A percentile compares a stretch with the other conserved stretches of the same genome.
Conservation (phyloP, 2,329 filamentous ascomycete species). For the Chlorencoelia australis region DNA sequence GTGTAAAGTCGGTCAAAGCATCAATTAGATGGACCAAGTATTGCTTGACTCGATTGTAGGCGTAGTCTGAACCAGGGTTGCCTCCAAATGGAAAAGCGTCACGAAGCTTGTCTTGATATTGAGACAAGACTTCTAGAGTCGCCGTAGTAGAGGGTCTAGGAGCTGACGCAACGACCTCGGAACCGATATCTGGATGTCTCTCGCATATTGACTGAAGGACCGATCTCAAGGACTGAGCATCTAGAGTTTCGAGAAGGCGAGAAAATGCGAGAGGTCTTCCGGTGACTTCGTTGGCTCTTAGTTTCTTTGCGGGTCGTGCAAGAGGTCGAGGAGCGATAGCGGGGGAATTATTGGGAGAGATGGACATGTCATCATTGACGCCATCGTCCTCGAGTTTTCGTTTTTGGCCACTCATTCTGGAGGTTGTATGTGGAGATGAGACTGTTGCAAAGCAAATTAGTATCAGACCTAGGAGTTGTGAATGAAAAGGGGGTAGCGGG, state of each 20-base stretch:
- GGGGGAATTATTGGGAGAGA: slow-evolving; percentile 77
- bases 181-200: slow-evolving; percentile 72
- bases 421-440: slow-evolving; percentile 33
- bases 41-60: slow-evolving; percentile 85
- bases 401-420: slow-evolving; percentile 53
- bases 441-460: slow-evolving; percentile 25
- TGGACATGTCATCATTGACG: slow-evolving; percentile 75
- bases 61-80: slow-evolving; percentile 79
- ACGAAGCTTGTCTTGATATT: slow-evolving; percentile 71
- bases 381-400: slow-evolving; percentile 78
- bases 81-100: slow-evolving; percentile 78
- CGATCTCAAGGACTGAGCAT: slow-evolving; percentile 70
- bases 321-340: slow-evolving; percentile 61
- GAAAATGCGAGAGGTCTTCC: slow-evolving; percentile 56
- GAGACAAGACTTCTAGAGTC: slow-evolving; percentile 67
- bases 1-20: slow-evolving; percentile 86
- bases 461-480: slow-evolving; percentile 5
- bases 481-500: slow-evolving; percentile 39
- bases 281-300: slow-evolving; percentile 53
- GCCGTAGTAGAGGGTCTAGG: slow-evolving; percentile 79
- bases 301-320: slow-evolving; percentile 53
- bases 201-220: slow-evolving; percentile 90
- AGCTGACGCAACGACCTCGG: slow-evolving; percentile 74
- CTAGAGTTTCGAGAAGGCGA: slow-evolving; percentile 88
- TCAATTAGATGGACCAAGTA: slow-evolving; percentile 73